Conservation (phyloP, 2,329 filamentous ascomycete genomes). For the Ambrosiella beaveri region DNA sequence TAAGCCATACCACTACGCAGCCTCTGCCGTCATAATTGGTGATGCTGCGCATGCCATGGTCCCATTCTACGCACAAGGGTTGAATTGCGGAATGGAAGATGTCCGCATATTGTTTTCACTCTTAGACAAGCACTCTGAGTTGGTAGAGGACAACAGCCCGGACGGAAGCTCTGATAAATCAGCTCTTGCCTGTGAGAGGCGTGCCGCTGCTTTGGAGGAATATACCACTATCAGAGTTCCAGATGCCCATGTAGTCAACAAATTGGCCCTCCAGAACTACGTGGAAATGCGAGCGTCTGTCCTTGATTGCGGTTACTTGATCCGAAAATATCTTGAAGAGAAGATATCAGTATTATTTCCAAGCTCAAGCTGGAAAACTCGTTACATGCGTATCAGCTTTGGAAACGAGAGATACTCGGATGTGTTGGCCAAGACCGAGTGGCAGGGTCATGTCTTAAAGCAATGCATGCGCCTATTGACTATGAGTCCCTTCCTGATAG, state of each 20-base stretch:
- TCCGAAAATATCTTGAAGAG: constrained; percentile 80
- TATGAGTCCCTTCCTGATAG: constrained; percentile 7
- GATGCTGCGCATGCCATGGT: constrained; percentile 97
- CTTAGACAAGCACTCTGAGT: constrained; percentile 48
- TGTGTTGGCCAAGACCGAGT: constrained; percentile 50
- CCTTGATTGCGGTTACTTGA: constrained; percentile 54
- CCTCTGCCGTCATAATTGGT: constrained; percentile 68
- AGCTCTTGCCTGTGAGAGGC: constrained; percentile 35
- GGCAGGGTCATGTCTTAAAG: constrained; percentile 45
- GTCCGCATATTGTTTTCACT: constrained; percentile 73
- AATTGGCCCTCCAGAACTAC: constrained; percentile 81
- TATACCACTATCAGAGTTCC: constrained; percentile 59
- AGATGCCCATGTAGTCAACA: constrained; percentile 81
- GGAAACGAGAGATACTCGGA: constrained; percentile 83
- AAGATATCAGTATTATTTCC: constrained; percentile 61
- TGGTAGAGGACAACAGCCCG: constrained; percentile 28
- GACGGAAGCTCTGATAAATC: constrained; percentile 20
- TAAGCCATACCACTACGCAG: constrained; percentile 64
- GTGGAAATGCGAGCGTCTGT: constrained; percentile 85
- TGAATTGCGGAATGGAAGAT: constrained; percentile 93
- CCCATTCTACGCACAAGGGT: constrained; percentile 94
- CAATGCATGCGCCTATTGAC: neutral
- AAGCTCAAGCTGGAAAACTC: constrained; percentile 69
- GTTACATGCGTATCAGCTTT: constrained; percentile 86
- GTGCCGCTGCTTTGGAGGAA: constrained; percentile 46